Evolutionary conservation across 2,329 filamentous ascomycete species (phyloP), one percentile per base, ranked within the genome.

Genomic region (Xylaria sp.): DNA sequence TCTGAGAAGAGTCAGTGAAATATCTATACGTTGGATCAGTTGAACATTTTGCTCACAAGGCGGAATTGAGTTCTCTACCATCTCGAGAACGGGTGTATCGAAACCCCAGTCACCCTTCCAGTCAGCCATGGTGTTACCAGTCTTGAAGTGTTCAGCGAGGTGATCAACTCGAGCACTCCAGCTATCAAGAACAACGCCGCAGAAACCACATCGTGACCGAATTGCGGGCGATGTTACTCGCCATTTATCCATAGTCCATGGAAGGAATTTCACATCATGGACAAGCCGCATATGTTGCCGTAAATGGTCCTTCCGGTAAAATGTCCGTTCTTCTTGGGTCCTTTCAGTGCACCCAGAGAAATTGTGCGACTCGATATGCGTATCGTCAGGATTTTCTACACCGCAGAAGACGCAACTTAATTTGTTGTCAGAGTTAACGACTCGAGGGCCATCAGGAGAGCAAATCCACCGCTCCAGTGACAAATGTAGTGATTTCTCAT

Each of bases 31-130:
- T 73, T 72, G 74, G 72, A 75, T 61, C 71, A 50, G 75, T 64
- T 2, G 52, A 45, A 6, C n/a, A 70, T 73, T 73, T 73, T 77
- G 78, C 83, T 79, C 82, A 87, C 85, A 89, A 52, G 87, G 86
- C 57, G 87, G 87, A 61, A 89, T 87, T 49, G 86, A 86, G 71
- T 89, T 89, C 74, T 89, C 87, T 70, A 89, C 83, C 79, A 88
- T 83, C 65, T 86, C 80, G 68, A 87, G 78, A 43, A 89, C 82
- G 37, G 84, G 82, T 28, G 78, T 77, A 58, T 89, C 87, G 65
- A 89, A 89, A 80, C 87, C 87, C 86, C 87, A 89, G 75, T 87
- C 87, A 78, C 87, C 87, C 80, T 88, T 87, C 87, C 87, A 89
- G 74, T 89, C 85, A 65, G 83, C 84, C 87, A 89, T 89, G 70